These are phyloP conservation scores for Suillus luteus DNA, from an alignment of 768 basidiomycete species.

Conservation along the genomic window DNA sequence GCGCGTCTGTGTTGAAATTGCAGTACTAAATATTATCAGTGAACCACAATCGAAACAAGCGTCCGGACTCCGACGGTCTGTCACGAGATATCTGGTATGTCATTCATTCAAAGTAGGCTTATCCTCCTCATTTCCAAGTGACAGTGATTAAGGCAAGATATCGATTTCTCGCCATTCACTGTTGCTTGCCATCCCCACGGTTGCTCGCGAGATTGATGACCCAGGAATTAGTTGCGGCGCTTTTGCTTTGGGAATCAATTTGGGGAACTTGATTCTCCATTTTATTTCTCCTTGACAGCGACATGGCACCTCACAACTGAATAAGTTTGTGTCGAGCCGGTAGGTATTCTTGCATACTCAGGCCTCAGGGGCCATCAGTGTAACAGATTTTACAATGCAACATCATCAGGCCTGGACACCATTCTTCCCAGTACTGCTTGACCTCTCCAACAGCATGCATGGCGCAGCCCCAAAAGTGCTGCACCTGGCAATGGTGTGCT, in stretches of 20 bases:
- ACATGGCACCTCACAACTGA: background rate
- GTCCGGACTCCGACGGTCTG: no score
- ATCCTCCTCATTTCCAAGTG: no score
- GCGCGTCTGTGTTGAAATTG: no score
- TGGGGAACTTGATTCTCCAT: slow-evolving; percentile 7
- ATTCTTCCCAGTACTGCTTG: background rate
- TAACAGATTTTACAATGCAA: background rate
- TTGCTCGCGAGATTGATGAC: background rate
- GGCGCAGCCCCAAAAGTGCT: background rate
- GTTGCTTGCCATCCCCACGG: no score
- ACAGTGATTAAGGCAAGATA: no score
- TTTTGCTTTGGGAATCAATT: background rate
- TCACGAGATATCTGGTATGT: no score
- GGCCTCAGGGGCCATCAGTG: no score
- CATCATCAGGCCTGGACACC: background rate
- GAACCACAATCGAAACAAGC: no score
- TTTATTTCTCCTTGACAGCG: slow-evolving; percentile 14
- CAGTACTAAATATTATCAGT: no score
- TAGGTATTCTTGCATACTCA: slow-evolving; percentile 27
- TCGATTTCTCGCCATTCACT: no score
- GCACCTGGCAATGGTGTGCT: background rate
- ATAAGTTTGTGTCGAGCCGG: background rate
- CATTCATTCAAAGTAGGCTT: no score
- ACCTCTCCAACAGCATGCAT: background rate
- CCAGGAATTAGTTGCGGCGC: background rate